Percentiles rank a stretch among this genome's conserved stretches.
phyloP scores from a whole-genome alignment of 768 basidiomycete genomes.

The Termitomyces sp. region DNA sequence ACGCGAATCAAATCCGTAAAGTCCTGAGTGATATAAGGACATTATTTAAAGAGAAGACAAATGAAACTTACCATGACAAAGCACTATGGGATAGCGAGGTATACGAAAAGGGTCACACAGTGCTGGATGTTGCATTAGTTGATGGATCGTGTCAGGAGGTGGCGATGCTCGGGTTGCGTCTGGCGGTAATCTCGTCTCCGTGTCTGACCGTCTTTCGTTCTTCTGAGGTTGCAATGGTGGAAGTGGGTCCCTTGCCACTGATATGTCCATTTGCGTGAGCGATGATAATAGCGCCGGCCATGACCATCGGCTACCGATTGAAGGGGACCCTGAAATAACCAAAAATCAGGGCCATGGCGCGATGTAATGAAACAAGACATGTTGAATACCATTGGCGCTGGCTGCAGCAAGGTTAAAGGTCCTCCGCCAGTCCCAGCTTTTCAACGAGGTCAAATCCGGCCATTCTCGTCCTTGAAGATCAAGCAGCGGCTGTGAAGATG shows the following conservation, averaged over 20 bases:
- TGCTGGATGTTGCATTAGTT: constrained; percentile 68
- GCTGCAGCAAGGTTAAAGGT: not conserved
- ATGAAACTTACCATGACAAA: constrained; percentile 80
- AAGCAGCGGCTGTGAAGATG: constrained; percentile 5
- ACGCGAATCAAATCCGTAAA: constrained; percentile 93
- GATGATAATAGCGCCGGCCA: constrained; percentile 20
- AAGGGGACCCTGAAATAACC: not conserved
- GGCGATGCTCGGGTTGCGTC: constrained; percentile 15
- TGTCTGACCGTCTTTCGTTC: constrained; percentile 1
- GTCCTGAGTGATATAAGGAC: constrained; percentile 38
- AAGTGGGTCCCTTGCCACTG: constrained; percentile 13
- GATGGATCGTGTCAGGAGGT: constrained; percentile 51
- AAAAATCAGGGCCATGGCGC: not conserved
- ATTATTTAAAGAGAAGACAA: not conserved
- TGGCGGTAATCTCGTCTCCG: constrained; percentile 11
- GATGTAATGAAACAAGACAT: not conserved
- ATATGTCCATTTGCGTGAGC: constrained; percentile 12
- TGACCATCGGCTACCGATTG: constrained; percentile 19
- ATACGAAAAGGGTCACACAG: constrained; percentile 72
- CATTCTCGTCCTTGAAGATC: constrained; percentile 18
- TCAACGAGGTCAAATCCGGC: constrained; percentile 22
- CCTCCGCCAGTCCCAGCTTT: constrained; percentile 19
- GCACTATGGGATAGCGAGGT: constrained; percentile 85
- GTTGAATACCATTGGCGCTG: constrained; percentile 2
- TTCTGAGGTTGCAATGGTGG: constrained; percentile 13